Evolutionary conservation across 495 filamentous ascomycete species (phyloP).

Genomic region (Bombardia bombarda): DNA sequence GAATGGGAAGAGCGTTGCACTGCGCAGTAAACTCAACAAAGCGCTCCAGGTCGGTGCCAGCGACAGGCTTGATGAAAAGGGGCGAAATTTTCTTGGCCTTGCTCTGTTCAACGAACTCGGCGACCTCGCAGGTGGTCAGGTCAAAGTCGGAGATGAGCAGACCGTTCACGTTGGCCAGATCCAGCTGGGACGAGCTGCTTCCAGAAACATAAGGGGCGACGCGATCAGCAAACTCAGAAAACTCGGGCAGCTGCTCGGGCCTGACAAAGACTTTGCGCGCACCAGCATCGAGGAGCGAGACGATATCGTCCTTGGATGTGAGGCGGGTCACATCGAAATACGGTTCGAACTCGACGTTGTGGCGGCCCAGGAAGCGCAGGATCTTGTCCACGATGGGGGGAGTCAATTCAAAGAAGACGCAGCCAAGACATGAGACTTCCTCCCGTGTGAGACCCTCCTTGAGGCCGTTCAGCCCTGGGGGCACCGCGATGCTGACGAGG

Average conservation of each 20-base stretch:
- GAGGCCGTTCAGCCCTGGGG: slow-evolving; percentile 38
- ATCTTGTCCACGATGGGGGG: slow-evolving; percentile 50
- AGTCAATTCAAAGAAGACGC: slow-evolving; percentile 60
- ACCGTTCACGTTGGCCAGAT: slow-evolving; percentile 29
- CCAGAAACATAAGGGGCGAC: slow-evolving; percentile 34
- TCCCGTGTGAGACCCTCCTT: slow-evolving; percentile 52
- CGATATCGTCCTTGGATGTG: slow-evolving; percentile 56
- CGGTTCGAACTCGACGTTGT: slow-evolving; percentile 57
- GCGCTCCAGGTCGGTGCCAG: slow-evolving; percentile 37
- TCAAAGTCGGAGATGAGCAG: slow-evolving; percentile 41
- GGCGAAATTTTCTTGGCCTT: slow-evolving; percentile 36
- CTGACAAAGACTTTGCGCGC: slow-evolving; percentile 81
- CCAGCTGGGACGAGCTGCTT: slow-evolving; percentile 14
- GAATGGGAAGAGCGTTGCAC: slow-evolving; percentile 62
- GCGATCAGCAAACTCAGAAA: slow-evolving; percentile 34
- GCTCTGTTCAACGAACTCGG: slow-evolving; percentile 35
- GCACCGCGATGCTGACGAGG: slow-evolving; percentile 50
- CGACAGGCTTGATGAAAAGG: slow-evolving; percentile 38
- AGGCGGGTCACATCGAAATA: slow-evolving; percentile 74
- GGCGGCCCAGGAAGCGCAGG: slow-evolving; percentile 57
- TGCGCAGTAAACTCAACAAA: slow-evolving; percentile 47
- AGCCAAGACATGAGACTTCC: slow-evolving; percentile 71
- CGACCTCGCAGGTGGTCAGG: slow-evolving; percentile 26
- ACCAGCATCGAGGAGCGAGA: slow-evolving; percentile 76
- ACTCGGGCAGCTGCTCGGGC: slow-evolving; percentile 48